These are phyloP conservation scores for Cnidoscolus chayamansa DNA, from an alignment of 441 rosid genomes.

Conservation along the genomic window DNA sequence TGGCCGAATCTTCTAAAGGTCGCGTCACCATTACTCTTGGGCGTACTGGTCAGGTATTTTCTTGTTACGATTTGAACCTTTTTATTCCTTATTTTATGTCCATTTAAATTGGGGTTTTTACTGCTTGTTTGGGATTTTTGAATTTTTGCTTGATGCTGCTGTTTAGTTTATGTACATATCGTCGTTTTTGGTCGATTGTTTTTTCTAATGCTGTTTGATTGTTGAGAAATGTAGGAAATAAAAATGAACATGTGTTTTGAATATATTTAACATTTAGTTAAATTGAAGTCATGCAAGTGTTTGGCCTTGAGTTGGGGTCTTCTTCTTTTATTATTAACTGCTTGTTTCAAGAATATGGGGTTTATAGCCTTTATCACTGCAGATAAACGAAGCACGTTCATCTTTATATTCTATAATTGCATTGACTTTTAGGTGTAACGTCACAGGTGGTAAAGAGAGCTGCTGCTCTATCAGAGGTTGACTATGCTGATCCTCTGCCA, in stretches of 20 bases:
- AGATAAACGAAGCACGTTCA: not conserved
- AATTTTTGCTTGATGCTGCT: not conserved
- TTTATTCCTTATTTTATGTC: not conserved
- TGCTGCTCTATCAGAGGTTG: constrained; percentile 38
- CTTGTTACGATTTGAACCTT: not conserved
- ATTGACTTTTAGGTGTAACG: constrained; percentile 12
- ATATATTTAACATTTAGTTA: not conserved
- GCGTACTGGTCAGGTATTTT: constrained; percentile 67
- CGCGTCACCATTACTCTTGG: constrained; percentile 84
- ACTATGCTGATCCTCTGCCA: constrained; percentile 33
- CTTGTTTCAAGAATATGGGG: not conserved
- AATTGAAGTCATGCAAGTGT: not conserved
- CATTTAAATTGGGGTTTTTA: not conserved
- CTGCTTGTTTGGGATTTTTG: not conserved
- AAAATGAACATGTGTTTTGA: not conserved
- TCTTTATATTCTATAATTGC: not conserved
- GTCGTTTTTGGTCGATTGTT: not conserved
- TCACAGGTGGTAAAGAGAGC: constrained; percentile 78
- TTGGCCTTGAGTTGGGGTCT: not conserved
- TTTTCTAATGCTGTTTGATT: constrained; percentile 18
- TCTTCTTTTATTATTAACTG: not conserved
- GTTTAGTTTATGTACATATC: not conserved
- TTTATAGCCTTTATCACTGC: not conserved
- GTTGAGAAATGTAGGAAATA: constrained; percentile 12
- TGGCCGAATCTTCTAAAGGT: constrained; percentile 69